Evolutionary conservation across 139 green algal species (phyloP), one percentile per base, ranked within the genome.

Genomic region (Chlorella sp.): DNA sequence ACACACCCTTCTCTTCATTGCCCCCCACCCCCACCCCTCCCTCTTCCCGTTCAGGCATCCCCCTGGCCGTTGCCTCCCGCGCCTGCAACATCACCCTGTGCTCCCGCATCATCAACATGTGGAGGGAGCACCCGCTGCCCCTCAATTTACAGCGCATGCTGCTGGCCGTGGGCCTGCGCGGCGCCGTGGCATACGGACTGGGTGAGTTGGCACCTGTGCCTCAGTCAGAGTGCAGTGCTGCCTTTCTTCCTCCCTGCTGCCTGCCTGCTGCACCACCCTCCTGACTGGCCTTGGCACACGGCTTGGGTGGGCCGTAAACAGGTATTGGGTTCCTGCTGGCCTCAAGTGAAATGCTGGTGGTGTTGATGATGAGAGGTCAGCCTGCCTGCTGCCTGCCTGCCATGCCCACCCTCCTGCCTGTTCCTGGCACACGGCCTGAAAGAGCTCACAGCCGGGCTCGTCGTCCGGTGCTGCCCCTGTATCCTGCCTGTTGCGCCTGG

Each of bases 101-200:
- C 30, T 88, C 95, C 30, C 80, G 37, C n/a, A 78, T 96, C n/a
- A 78, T 94, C 66, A 97, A 97, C 88, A 36, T 39, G 22, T 89
- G 81, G 81, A 24, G 34, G 32, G 21, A 30, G n/a, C 57, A 68
- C 32, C 34, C 80, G 66, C 85, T 96, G 64, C 93, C 93, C 32
- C 34, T 19, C 5, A 93, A 93, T 75, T 84, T 97, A 90, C 91
- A 94, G 76, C 68, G 61, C 68, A 94, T 97, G 91, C 86, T 97
- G 88, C 96, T 94, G 93, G 85, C 94, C 36, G 89, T 91, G 36
- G 95, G 95, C 34, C 82, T 97, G 84, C 86, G 95, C n/a, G 95
- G 95, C 15, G 95, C 95, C 26, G 94, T 97, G n/a, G 95, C 95
- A 4, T 97, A 95, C 80, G 94, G 91, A 37, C 89, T 96, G 1